Base-by-base conservation (phyloP, 192 early-diverging fungal species). In the Coemansia sp. region DNA sequence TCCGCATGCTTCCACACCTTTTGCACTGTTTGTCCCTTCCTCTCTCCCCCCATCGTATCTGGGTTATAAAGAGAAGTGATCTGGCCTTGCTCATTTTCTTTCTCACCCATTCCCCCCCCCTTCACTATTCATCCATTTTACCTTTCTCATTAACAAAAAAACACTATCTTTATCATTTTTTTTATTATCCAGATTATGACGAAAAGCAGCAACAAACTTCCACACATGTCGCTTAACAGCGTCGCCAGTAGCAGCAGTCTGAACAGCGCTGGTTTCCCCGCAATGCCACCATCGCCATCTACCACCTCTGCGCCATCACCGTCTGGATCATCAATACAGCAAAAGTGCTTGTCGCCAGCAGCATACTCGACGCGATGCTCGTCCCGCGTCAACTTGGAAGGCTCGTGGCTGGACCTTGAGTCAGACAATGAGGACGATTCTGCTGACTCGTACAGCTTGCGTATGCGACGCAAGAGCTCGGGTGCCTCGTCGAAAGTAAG, bases 371-470 rank as follows among this genome's bases (percentile, higher is more conserved):
- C 45, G 59, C 58, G 38, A 20, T 49, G 70, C 64, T 49, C 70
- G 4, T 64, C 72, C 39, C 72, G 72, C 30, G 47, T 74, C 62
- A 74, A 74, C 62, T 47, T 74, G 15, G 66, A 40, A n/a, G 72
- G 72, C 55, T 74, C 72, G 39, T 74, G 72, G 72, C 67, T 74
- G 66, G 67, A 68, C 62, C 62, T 74, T 29, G 72, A 74, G 35
- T 74, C 72, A 4, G 72, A 74, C 24, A 40, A 41, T 39, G 71
- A 67, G 22, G 49, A 56, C 52, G 38, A 62, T 18, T 52, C 22
- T 22, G 0, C 22, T 22, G 22, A 22, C 22, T 22, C 22, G 22
- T 22, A 22, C 22, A 22, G 22, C 16, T 34, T 52, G 37, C 62
- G 64, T 34, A 65, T 58, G 50, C 64, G 71, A 1, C 71, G 71